Percentiles rank a stretch among this genome's conserved stretches.
These are phyloP conservation scores for Tricladium varicosporioides DNA, from an alignment of 2,329 filamentous ascomycete species.

Conservation along the genomic window DNA sequence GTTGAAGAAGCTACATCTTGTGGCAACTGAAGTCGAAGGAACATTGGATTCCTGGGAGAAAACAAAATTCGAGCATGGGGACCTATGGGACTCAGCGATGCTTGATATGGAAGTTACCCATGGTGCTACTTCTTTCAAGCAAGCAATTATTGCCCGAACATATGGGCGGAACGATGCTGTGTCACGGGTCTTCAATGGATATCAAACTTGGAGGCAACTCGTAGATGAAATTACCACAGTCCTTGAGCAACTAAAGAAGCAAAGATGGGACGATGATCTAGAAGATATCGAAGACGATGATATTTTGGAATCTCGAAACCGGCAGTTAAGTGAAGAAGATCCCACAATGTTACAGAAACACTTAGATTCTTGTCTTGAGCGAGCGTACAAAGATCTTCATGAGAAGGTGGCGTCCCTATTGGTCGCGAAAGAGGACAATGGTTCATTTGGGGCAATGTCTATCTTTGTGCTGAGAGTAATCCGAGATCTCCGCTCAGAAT, in stretches of 20 bases:
- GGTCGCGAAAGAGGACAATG: slow-evolving; percentile 42
- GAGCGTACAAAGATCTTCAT: slow-evolving; percentile 58
- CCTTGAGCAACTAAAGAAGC: slow-evolving; percentile 62
- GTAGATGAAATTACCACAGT: slow-evolving; percentile 65
- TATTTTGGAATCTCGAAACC: slow-evolving; percentile 63
- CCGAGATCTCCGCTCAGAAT: slow-evolving; percentile 67
- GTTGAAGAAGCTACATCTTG: slow-evolving; percentile 59
- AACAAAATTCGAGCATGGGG: slow-evolving; percentile 49
- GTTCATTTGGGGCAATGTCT: slow-evolving; percentile 51
- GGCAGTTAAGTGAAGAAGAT: slow-evolving; percentile 69
- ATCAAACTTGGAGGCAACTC: slow-evolving; percentile 70
- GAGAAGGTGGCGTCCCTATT: slow-evolving; percentile 52
- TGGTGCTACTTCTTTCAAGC: slow-evolving; percentile 67
- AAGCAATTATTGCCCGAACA: slow-evolving; percentile 64
- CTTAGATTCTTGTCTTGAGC: slow-evolving; percentile 53
- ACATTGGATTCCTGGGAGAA: slow-evolving; percentile 60
- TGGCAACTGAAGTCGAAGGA: slow-evolving; percentile 63
- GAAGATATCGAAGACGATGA: slow-evolving; percentile 71
- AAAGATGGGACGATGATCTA: slow-evolving; percentile 74
- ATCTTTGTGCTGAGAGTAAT: slow-evolving; percentile 72
- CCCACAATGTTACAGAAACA: slow-evolving; percentile 60
- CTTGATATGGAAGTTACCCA: slow-evolving; percentile 64
- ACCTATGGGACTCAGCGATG: slow-evolving; percentile 67
- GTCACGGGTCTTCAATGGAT: slow-evolving; percentile 58
- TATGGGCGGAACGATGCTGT: slow-evolving; percentile 71